Evolutionary conservation across 371 early-diverging fungal genomes (phyloP).

Genomic region (Mortierella sp.): DNA sequence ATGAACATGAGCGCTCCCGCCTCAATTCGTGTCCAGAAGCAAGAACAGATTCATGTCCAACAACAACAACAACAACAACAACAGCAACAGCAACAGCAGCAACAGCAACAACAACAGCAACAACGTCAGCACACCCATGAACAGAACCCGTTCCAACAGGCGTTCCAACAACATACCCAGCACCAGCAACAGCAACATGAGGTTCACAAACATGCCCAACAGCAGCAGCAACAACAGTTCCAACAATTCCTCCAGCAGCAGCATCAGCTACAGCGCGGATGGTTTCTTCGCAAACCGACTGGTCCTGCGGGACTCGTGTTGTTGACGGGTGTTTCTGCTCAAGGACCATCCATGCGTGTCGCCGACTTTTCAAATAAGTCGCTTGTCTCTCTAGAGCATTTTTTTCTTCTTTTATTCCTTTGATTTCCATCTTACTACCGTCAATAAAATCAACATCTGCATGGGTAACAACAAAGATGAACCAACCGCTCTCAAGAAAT

Average conservation of each 20-base stretch:
- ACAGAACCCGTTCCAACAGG: not conserved
- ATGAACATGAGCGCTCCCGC: not conserved
- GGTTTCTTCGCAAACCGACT: too few species aligned
- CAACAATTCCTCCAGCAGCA: slow-evolving; percentile 13
- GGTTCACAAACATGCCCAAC: not conserved
- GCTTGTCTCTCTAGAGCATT: not conserved
- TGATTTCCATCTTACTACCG: not conserved
- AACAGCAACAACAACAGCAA: not conserved
- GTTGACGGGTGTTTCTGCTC: not conserved
- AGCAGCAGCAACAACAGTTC: slow-evolving; percentile 4
- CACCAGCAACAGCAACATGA: not conserved
- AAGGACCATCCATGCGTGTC: too few species aligned
- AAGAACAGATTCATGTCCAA: not conserved
- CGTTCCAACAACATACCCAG: not conserved
- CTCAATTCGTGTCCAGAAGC: not conserved
- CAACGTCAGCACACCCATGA: not conserved
- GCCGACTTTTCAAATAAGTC: not conserved
- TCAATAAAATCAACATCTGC: too few species aligned
- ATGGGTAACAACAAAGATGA: too few species aligned
- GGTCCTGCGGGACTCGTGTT: slow-evolving; percentile 21
- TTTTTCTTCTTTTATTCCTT: not conserved
- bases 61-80: not conserved
- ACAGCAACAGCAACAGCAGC: not conserved
- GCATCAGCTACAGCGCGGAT: not conserved
- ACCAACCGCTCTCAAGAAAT: too few species aligned